Evolutionary conservation across 108 stramenopile genomes (phyloP), one percentile per base, ranked within the genome.

Genomic region (Nitzschia inconspicua): DNA sequence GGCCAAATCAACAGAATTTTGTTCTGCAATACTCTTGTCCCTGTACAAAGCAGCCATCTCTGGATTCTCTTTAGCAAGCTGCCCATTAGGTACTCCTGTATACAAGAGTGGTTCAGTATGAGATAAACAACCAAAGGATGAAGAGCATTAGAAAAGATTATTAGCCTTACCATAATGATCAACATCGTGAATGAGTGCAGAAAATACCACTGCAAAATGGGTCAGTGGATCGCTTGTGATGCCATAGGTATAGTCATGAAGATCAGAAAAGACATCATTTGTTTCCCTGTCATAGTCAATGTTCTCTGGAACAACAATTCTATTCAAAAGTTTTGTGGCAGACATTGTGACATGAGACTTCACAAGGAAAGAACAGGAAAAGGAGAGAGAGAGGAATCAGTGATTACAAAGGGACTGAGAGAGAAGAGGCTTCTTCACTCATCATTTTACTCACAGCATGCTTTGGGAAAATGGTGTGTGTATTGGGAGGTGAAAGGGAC

Each of bases 101-200:
- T 68, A 18, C 14, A n/a, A 47, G 16, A 16, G n/a, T 47, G 19
- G 46, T 16, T 19, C 46, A 47, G 14, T 10, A 47, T 7, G 16
- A 47, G 18, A 18, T 16, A 47, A 18, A 47, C 19, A n/a, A n/a
- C n/a, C n/a, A n/a, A n/a, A n/a, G n/a, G n/a, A n/a, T n/a, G n/a
- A n/a, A n/a, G n/a, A n/a, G n/a, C n/a, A n/a, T n/a, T n/a, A n/a
- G n/a, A n/a, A n/a, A n/a, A n/a, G n/a, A n/a, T n/a, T n/a, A 7
- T 10, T 11, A 32, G 49, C 56, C 16, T 7, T 47, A 16, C 46
- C 16, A 8, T 19, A 44, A 50, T 70, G 60, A 11, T 63, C 82
- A 23, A 76, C 77, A 48, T 83, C 82, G 44, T 80, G 82, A 27
- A 80, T 70, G 23, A 80, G 46, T 31, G 82, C 79, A n/a, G 81